phyloP scores from a whole-genome alignment of 78 protist species.

The Diacronema lutheri region DNA sequence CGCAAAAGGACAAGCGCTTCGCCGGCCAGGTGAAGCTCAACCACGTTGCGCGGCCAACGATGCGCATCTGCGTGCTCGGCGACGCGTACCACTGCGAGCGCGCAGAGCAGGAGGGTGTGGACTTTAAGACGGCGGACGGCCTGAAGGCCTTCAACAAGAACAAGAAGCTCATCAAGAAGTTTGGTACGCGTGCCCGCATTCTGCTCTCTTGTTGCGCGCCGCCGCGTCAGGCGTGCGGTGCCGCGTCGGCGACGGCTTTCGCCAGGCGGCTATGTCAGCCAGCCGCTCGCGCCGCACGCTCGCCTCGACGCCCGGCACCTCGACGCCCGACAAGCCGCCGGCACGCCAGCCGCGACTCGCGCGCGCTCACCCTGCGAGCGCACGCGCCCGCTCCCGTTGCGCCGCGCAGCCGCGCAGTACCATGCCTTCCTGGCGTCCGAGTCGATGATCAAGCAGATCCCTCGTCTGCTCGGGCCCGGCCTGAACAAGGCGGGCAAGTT shows the following conservation, averaged over 20 bases:
- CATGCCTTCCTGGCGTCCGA: constrained; percentile 98
- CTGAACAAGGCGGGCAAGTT: constrained; percentile 99
- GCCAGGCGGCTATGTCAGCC: no score
- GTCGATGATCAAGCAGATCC: constrained; percentile 90
- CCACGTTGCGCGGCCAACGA: constrained; percentile 49
- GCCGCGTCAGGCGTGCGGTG: no score
- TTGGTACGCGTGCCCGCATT: constrained; percentile 33
- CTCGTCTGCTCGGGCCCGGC: constrained; percentile 97
- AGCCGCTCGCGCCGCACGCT: no score
- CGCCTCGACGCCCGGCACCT: no score
- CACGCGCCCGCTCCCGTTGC: no score
- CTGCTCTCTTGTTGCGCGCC: no score
- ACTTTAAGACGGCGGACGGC: constrained; percentile 85
- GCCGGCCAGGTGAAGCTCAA: constrained; percentile 79
- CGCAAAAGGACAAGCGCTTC: constrained; percentile 99
- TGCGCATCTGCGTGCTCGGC: constrained; percentile 89
- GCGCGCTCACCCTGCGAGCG: no score
- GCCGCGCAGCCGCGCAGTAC: constrained; percentile 84
- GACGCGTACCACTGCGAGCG: constrained; percentile 90
- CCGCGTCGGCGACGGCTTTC: no score
- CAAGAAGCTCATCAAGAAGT: constrained; percentile 97
- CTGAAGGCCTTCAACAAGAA: constrained; percentile 98
- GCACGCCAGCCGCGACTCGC: no score
- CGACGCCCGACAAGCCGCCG: no score
- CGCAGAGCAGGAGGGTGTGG: constrained; percentile 80